Evolutionary conservation across 345 rosid species (phyloP), one percentile per base, ranked within the genome.

Genomic region (Dipteronia dyeriana): DNA sequence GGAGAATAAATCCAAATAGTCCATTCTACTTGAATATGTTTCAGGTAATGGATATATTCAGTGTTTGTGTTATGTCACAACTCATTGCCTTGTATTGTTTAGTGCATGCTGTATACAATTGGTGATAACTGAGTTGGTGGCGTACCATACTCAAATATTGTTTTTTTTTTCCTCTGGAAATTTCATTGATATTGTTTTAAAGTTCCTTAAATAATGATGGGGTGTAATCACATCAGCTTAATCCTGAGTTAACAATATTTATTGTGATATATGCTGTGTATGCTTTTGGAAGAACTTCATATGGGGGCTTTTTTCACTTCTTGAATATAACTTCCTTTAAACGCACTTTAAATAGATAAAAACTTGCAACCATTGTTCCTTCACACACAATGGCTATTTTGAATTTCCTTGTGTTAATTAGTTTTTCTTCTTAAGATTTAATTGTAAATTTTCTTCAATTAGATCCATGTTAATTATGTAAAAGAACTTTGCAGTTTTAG

Each of bases 1-100:
- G 84, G 85, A 91, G 94, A 87, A 76, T 74, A 77, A 95, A 93
- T 86, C 92, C 92, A 29, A 87, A 88, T 81, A 82, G 70, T 81
- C 94, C 90, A 1, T 91, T 95, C 80, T 84, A 85, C 77, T 82
- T 93, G 71, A 85, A 87, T 81, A 93, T 95, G 99, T 93, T 95
- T 80, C 91, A 92, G 99, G 98, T 95, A 78, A 70, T 16, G 56
- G 62, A 68, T 60, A 4, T 57, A 41, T 49, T 57, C 39, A 22
- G 49, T 75, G 34, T 68, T 4, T 12, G 14, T 45, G 49, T 57
- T 22, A 10, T 68, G 22, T 43, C 4, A 12, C 2, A 7, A 38
- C 3, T 66, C 25, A 66, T 66, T 66, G 39, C n/a, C n/a, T 64
- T 7, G 34, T 57, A 31, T 49, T 34, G n/a, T 20, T 29, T 39